A percentile compares a stretch with the other conserved stretches of the same genome.
Conservation (phyloP, 2,329 filamentous ascomycete species). For the Cadophora gregata region DNA sequence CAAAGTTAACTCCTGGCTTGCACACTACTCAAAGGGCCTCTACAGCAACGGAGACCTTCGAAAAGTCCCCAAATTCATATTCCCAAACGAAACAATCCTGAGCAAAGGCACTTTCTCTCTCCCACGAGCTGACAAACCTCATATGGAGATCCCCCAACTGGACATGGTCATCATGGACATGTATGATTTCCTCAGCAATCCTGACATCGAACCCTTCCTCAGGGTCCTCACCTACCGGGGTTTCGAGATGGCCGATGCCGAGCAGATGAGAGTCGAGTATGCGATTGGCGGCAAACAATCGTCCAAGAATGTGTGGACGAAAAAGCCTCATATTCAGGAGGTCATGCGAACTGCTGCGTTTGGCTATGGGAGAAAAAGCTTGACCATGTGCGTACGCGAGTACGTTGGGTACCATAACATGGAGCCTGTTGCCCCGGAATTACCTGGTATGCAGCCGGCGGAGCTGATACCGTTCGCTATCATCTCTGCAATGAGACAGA, state of each 20-base stretch:
- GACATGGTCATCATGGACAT: constrained; percentile 24
- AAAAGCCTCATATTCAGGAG: background rate
- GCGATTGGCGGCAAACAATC: background rate
- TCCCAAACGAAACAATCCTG: background rate
- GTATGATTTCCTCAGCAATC: constrained; percentile 14
- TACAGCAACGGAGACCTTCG: background rate
- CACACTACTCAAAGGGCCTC: constrained; percentile 4
- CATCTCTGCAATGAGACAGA: background rate
- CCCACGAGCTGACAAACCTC: background rate
- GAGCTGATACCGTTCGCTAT: constrained; percentile 3
- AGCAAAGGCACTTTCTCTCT: constrained; percentile 21
- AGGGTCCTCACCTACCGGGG: constrained; percentile 16
- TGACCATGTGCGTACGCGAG: constrained; percentile 27
- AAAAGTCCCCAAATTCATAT: background rate
- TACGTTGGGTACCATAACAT: background rate
- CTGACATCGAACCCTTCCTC: constrained; percentile 29
- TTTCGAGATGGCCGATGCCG: background rate
- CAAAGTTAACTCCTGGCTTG: constrained; percentile 20
- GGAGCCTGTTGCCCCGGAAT: background rate
- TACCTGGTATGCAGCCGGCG: background rate
- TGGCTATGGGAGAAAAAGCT: constrained; percentile 18
- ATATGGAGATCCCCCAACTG: constrained; percentile 26
- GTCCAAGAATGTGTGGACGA: constrained; percentile 20
- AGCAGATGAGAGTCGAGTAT: background rate
- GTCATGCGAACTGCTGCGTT: constrained; percentile 30